Evolutionary conservation across 352 stramenopile genomes (phyloP).

Genomic region (Phytophthora litchii): DNA sequence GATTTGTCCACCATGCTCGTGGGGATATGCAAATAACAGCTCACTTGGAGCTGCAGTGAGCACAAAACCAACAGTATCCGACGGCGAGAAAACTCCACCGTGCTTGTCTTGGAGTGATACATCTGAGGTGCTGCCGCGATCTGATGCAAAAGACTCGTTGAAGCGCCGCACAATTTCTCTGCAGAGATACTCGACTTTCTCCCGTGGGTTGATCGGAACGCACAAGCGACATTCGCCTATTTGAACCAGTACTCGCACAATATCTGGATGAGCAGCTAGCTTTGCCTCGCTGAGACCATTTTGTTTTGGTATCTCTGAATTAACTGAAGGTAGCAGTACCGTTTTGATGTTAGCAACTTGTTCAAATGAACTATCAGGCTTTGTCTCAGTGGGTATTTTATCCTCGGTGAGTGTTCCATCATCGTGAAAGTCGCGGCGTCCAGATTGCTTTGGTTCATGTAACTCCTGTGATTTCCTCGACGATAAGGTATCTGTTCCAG

Average conservation of each 20-base stretch:
- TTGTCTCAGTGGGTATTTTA: background rate
- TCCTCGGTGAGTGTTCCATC: background rate
- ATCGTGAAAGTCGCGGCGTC: too few species aligned
- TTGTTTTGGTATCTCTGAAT: slow-evolving; percentile 2
- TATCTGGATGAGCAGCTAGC: slow-evolving; percentile 33
- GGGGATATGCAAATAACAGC: slow-evolving; percentile 34
- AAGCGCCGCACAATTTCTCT: slow-evolving; percentile 62
- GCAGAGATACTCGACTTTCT: slow-evolving; percentile 50
- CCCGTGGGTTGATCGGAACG: slow-evolving; percentile 59
- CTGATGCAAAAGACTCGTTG: slow-evolving; percentile 57
- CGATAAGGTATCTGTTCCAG: background rate
- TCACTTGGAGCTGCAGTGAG: slow-evolving; percentile 25
- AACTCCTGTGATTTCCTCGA: slow-evolving; percentile 12
- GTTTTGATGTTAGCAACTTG: background rate
- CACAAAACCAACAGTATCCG: slow-evolving; percentile 50
- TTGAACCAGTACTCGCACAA: slow-evolving; percentile 64
- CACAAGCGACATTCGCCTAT: slow-evolving; percentile 56
- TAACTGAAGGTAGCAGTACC: background rate
- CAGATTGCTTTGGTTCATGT: background rate
- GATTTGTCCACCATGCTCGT: slow-evolving; percentile 20
- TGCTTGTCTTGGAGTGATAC: slow-evolving; percentile 64
- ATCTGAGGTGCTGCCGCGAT: slow-evolving; percentile 31
- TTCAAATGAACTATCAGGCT: background rate
- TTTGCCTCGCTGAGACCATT: slow-evolving; percentile 18
- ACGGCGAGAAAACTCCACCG: slow-evolving; percentile 56